Evolutionary conservation across 2,329 filamentous ascomycete species (phyloP), one percentile per base, ranked within the genome.

Genomic region (Alternaria sp.): DNA sequence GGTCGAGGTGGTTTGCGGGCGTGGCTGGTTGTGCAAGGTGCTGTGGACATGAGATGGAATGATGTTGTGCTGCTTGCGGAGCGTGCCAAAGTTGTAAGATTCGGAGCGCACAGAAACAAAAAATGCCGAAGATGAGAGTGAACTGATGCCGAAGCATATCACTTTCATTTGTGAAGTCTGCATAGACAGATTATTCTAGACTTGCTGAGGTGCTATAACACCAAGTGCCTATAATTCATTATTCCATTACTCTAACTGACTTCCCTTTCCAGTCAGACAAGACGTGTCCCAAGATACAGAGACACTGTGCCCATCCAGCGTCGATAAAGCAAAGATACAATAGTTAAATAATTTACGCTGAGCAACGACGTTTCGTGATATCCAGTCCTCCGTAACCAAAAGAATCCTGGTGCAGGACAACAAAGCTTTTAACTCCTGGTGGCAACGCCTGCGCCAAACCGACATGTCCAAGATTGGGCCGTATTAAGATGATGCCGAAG

Each of bases 401-500:
- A 13, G 36, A 51, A 51, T 51, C 40, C 31, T 34, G 23, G 31
- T 45, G 39, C 24, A 36, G n/a, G 24, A 53, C 31, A 40, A 34
- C 39, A 46, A 34, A 51, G 51, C 51, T 58, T 58, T 58, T 50
- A 55, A 58, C 56, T 50, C 56, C 51, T 24, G 29, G 24, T 49
- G 31, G 52, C 31, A 57, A 57, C 49, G 44, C 51, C 31, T n/a
- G 24, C 51, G 49, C 55, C 49, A 34, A 50, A 17, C 45, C 51
- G 45, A 55, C 40, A 58, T 48, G 44, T 31, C 33, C 33, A 48
- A 55, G 29, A 40, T 28, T 44, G 51, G 39, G 14, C 37, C 31
- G 39, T 54, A 55, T 58, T 58, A 50, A 54, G 51, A 58, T 55
- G 50, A 58, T 49, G 51, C 51, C 54, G 21, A 56, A 39, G 36